Conservation (phyloP, 352 stramenopile species). For the Halophytophthora polymorphica region DNA sequence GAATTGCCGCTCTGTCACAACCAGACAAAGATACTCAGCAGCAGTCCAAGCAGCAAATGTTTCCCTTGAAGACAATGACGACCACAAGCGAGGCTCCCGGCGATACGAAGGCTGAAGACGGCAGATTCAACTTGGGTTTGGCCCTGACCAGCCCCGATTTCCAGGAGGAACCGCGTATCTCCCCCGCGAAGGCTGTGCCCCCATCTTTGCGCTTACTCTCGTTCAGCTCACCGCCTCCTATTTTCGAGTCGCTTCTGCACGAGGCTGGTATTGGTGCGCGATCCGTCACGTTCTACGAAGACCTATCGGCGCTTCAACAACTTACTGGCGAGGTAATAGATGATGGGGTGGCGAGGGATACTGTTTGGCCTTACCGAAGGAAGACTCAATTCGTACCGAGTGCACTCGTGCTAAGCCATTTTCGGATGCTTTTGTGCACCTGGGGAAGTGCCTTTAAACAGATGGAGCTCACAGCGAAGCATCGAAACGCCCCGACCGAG, state of each 20-base stretch:
- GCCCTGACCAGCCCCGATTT: not conserved
- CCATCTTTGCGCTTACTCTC: slow-evolving; percentile 11
- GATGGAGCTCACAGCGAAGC: slow-evolving; percentile 15
- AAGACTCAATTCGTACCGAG: too few species aligned
- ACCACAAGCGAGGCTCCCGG: too few species aligned
- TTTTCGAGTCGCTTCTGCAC: slow-evolving; percentile 51
- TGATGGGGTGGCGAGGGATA: slow-evolving; percentile 32
- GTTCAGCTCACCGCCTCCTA: slow-evolving; percentile 35
- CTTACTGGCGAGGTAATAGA: slow-evolving; percentile 42
- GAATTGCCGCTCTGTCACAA: slow-evolving; percentile 1
- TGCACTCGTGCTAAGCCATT: not conserved
- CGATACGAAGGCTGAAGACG: too few species aligned
- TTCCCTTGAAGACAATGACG: too few species aligned
- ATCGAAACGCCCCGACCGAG: slow-evolving; percentile 12
- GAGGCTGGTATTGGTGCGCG: slow-evolving; percentile 26
- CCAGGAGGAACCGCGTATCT: not conserved
- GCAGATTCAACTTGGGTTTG: too few species aligned
- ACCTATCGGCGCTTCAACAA: slow-evolving; percentile 35
- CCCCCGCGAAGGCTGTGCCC: not conserved
- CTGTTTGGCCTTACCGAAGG: too few species aligned
- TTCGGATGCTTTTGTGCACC: not conserved
- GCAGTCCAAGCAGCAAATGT: too few species aligned
- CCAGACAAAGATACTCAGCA: not conserved
- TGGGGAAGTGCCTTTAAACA: slow-evolving; percentile 2
- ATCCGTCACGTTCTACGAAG: slow-evolving; percentile 35